Conservation (phyloP, 345 rosid genomes). For the Eucalyptus sp. region DNA sequence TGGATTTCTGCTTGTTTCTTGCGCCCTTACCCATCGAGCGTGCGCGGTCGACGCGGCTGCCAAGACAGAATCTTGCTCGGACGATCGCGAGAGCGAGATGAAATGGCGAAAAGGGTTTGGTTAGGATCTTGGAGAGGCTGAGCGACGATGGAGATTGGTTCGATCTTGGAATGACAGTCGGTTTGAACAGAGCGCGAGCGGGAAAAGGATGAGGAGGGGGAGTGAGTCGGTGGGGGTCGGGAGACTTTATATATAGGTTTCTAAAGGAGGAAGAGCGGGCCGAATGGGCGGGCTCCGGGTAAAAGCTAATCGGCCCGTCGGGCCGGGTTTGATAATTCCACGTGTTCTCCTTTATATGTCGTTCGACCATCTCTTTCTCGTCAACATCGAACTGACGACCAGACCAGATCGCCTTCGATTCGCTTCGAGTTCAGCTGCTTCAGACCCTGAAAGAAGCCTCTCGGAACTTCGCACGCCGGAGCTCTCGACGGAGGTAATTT, state of each 20-base stretch:
- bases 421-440: background rate
- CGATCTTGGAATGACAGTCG: background rate
- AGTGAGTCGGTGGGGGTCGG: background rate
- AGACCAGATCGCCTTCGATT: background rate
- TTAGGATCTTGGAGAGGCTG: background rate
- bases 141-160: background rate
- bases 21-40: background rate
- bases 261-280: background rate
- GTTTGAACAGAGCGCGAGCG: background rate
- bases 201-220: background rate
- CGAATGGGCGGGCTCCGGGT: background rate
- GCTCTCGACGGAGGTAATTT: background rate
- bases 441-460: background rate
- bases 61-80: background rate
- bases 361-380: background rate
- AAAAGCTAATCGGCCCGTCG: background rate
- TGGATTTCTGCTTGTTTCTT: background rate
- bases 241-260: background rate
- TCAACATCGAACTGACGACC: background rate
- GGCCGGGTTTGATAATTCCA: background rate
- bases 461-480: background rate
- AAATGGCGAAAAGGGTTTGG: background rate
- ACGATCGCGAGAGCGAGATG: background rate
- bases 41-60: background rate
- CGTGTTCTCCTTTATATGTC: background rate